Conservation (phyloP, 2,329 filamentous ascomycete genomes). For the Colletotrichum musicola region DNA sequence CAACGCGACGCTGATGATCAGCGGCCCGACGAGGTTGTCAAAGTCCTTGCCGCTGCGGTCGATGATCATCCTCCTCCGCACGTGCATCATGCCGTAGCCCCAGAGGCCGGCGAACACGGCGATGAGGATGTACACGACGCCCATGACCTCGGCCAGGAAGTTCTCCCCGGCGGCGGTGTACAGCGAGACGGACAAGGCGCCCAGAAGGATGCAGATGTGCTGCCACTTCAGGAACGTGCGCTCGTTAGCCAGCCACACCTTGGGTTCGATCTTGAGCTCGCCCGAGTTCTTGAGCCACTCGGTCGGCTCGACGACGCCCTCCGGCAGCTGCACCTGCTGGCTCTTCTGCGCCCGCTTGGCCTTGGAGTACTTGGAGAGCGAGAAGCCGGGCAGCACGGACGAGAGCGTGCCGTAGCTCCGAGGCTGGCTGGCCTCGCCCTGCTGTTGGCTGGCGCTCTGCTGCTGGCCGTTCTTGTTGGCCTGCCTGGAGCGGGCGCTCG, state of each 20-base stretch:
- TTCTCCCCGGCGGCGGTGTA: conserved; percentile 91
- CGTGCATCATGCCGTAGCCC: conserved; percentile 88
- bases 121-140: conserved; percentile 85
- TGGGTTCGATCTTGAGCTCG: conserved; percentile 92
- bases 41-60: conserved; percentile 92
- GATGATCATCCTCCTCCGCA: conserved; percentile 81
- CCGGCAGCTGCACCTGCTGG: conserved; percentile 72
- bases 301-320: conserved; percentile 87
- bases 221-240: conserved; percentile 99
- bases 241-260: conserved; percentile 99
- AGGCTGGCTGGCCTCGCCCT: conserved; percentile 46
- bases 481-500: conserved; percentile 45
- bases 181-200: conserved; percentile 83
- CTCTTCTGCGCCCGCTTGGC: conserved; percentile 64
- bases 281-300: conserved; percentile 96
- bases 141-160: conserved; percentile 80
- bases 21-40: conserved; percentile 86
- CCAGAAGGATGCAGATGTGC: conserved; percentile 90
- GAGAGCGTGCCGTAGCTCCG: conserved; percentile 69
- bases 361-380: conserved; percentile 80
- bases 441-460: conserved; percentile 48
- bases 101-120: conserved; percentile 86
- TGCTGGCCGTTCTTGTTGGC: conserved; percentile 44
- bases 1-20: conserved; percentile 85
- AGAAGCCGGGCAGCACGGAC: conserved; percentile 85